Conservation (phyloP, 768 basidiomycete genomes). For the Phaeotremella fagi region DNA sequence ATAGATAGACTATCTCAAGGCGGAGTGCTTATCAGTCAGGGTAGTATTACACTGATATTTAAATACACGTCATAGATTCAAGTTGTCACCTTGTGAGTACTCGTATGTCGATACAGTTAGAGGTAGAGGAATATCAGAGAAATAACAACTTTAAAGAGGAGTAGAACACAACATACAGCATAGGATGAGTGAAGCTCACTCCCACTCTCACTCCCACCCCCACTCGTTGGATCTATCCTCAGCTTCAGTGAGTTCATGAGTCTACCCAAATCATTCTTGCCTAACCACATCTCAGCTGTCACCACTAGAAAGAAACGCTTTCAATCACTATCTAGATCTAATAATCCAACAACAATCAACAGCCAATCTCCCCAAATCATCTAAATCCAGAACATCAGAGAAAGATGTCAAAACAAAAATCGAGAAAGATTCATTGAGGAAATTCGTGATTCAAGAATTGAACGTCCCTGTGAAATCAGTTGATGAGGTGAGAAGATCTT, state of each 20-base stretch:
- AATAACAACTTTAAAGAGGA: too few relatives aligned
- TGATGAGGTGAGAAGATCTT: not conserved
- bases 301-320: not conserved
- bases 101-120: too few relatives aligned
- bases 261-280: not conserved
- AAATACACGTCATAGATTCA: too few relatives aligned
- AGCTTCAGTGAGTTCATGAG: not conserved
- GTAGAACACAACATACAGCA: too few relatives aligned
- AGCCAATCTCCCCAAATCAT: not conserved
- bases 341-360: not conserved
- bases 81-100: too few relatives aligned
- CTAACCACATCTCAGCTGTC: too few relatives aligned
- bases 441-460: not conserved
- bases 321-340: not conserved
- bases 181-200: too few relatives aligned
- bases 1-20: not conserved
- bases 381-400: not conserved
- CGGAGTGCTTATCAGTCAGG: not conserved
- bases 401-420: not conserved
- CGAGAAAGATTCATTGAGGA: not conserved
- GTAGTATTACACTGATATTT: too few relatives aligned
- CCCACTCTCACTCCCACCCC: not conserved
- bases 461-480: not conserved
- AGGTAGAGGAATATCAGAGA: too few relatives aligned
- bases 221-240: not conserved